phyloP scores from a whole-genome alignment of 2,329 filamentous ascomycete species.

The Talaromyces sp. region DNA sequence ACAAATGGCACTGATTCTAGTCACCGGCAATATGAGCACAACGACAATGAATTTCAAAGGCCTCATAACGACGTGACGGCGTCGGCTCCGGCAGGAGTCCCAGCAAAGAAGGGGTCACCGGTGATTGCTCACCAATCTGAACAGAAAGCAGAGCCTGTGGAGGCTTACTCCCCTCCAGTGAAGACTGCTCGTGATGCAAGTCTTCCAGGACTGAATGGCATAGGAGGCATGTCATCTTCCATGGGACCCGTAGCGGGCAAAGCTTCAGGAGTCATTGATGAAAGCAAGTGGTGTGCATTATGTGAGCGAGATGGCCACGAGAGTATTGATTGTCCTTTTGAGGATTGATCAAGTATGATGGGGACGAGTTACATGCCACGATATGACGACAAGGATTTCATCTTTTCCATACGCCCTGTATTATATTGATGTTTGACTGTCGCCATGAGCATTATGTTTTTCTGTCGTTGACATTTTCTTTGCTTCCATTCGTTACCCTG shows the following conservation, averaged over 20 bases:
- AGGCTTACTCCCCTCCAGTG: slow-evolving; percentile 28
- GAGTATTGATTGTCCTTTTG: slow-evolving; percentile 90
- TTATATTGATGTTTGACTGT: slow-evolving; percentile 10
- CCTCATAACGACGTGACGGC: background rate
- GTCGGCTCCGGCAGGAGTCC: background rate
- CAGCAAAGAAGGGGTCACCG: background rate
- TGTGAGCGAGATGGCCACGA: slow-evolving; percentile 96
- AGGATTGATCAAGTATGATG: slow-evolving; percentile 55
- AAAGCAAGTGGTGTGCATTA: slow-evolving; percentile 91
- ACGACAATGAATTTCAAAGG: background rate
- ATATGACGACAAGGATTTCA: slow-evolving; percentile 5
- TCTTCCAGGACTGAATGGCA: slow-evolving; percentile 44
- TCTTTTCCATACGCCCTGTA: slow-evolving; percentile 13
- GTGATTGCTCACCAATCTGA: slow-evolving; percentile 4
- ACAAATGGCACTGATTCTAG: slow-evolving; percentile 25
- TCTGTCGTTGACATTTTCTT: slow-evolving; percentile 16
- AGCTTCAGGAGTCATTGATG: slow-evolving; percentile 73
- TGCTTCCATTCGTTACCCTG: slow-evolving; percentile 7
- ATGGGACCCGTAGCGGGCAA: slow-evolving; percentile 71
- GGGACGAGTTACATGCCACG: slow-evolving; percentile 8
- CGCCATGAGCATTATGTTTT: slow-evolving; percentile 2
- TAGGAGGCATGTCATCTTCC: slow-evolving; percentile 41
- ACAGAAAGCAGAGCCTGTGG: slow-evolving; percentile 16
- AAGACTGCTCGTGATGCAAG: slow-evolving; percentile 45
- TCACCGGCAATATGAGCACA: slow-evolving; percentile 3